Percentiles rank a stretch among this genome's conserved stretches.
phyloP scores from a whole-genome alignment of 2,329 filamentous ascomycete species.

The Cladosporium colombiae region DNA sequence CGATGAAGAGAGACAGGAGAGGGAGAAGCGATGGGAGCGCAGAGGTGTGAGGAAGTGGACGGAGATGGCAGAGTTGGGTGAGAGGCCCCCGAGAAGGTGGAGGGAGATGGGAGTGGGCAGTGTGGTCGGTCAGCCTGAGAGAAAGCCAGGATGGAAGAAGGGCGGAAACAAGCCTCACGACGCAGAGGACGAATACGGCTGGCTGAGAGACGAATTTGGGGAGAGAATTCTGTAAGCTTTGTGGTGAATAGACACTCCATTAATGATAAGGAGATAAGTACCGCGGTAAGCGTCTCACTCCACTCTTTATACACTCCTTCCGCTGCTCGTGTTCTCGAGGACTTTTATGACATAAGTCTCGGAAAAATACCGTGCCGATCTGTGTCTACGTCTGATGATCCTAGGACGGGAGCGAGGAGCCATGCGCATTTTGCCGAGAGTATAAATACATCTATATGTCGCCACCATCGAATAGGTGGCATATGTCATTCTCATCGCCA shows the following conservation, averaged over 20 bases:
- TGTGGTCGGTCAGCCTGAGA: slow-evolving; percentile 13
- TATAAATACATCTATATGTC: not conserved
- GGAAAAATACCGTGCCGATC: not conserved
- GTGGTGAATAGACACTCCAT: not conserved
- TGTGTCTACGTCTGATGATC: not conserved
- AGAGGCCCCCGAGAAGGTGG: slow-evolving; percentile 58
- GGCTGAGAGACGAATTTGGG: slow-evolving; percentile 31
- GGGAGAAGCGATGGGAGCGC: slow-evolving; percentile 49
- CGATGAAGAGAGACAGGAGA: slow-evolving; percentile 47
- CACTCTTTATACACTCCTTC: not conserved
- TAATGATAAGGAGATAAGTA: not conserved
- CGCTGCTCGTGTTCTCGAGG: not conserved
- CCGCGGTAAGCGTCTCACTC: not conserved
- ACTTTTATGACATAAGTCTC: not conserved
- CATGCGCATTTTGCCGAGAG: not conserved
- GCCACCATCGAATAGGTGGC: not conserved
- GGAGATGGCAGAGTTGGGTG: slow-evolving; percentile 51
- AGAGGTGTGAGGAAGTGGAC: slow-evolving; percentile 52
- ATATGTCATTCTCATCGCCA: not conserved
- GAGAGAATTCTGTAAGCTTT: slow-evolving; percentile 23
- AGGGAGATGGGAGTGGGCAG: slow-evolving; percentile 37
- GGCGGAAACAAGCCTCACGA: not conserved
- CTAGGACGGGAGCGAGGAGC: not conserved
- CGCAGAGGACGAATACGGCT: slow-evolving; percentile 13
- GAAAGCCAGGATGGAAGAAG: slow-evolving; percentile 16